Evolutionary conservation across 306 rosid species (phyloP).

Genomic region (Arachis hypogaea): DNA sequence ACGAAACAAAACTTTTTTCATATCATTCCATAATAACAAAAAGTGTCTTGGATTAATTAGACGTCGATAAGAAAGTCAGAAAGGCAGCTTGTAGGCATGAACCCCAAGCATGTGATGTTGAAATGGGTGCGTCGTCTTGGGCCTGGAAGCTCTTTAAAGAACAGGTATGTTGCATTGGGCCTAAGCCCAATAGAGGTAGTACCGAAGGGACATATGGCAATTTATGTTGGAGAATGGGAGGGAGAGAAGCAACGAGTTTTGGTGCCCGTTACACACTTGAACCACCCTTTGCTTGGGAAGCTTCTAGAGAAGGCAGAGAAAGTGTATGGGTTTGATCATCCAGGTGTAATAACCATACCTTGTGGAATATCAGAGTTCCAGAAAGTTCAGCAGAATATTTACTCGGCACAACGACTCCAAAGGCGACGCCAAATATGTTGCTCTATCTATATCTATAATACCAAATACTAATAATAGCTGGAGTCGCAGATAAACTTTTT

Average conservation of each 20-base stretch:
- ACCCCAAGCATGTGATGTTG: background rate
- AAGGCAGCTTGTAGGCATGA: background rate
- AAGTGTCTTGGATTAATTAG: too few relatives aligned
- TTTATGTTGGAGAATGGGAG: conserved; percentile 13
- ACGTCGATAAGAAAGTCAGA: background rate
- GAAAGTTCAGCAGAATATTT: conserved; percentile 16
- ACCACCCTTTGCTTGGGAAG: conserved; percentile 11
- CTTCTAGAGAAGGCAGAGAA: conserved; percentile 25
- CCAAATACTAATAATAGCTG: too few relatives aligned
- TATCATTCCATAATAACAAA: too few relatives aligned
- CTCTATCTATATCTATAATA: background rate
- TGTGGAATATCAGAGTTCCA: conserved; percentile 11
- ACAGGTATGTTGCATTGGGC: background rate
- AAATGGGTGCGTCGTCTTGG: conserved; percentile 16
- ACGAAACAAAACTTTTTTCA: too few relatives aligned
- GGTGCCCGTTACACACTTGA: conserved; percentile 2
- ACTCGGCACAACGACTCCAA: background rate
- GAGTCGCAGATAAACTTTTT: too few relatives aligned
- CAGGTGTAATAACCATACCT: conserved; percentile 13
- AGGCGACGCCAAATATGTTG: background rate
- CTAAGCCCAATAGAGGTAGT: background rate
- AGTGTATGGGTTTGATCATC: conserved; percentile 14
- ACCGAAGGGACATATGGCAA: conserved; percentile 22
- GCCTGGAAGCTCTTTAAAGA: background rate
- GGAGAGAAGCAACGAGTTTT: conserved; percentile 17